Conservation (phyloP, 768 basidiomycete species). For the Infundibulicybe gibba region DNA sequence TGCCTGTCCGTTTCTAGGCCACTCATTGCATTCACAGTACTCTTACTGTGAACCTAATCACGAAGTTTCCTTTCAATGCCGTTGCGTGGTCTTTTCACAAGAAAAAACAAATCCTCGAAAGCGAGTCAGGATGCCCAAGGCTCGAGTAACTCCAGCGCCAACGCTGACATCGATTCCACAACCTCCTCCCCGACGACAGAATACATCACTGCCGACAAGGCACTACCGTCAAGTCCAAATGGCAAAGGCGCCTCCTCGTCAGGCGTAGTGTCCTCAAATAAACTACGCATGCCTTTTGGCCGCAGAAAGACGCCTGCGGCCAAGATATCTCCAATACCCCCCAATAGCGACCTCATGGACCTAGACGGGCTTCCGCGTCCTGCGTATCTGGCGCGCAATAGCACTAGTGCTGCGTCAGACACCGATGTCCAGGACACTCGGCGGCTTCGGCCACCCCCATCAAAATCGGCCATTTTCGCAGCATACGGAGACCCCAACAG, state of each 20-base stretch:
- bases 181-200: constrained; percentile 28
- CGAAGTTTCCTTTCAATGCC: constrained; percentile 21
- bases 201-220: constrained; percentile 27
- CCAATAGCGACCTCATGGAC: constrained; percentile 9
- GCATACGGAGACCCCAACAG: constrained; percentile 48
- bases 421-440: constrained; percentile 34
- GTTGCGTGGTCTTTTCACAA: constrained; percentile 31
- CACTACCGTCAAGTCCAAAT: constrained; percentile 30
- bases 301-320: constrained; percentile 29
- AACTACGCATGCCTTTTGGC: constrained; percentile 33
- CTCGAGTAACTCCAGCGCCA: constrained; percentile 11
- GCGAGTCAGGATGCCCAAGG: constrained; percentile 11
- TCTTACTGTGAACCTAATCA: too few relatives aligned
- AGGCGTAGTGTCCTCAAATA: constrained; percentile 19
- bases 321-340: constrained; percentile 13
- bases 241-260: constrained; percentile 17
- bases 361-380: constrained; percentile 27
- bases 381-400: constrained; percentile 23
- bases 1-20: too few relatives aligned
- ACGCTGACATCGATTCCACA: constrained; percentile 16
- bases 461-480: constrained; percentile 62
- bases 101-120: constrained; percentile 29
- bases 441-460: constrained; percentile 52
- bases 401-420: constrained; percentile 39
- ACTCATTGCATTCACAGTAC: too few relatives aligned